phyloP scores from a whole-genome alignment of 768 basidiomycete genomes.

The Neoboletus magnificus region DNA sequence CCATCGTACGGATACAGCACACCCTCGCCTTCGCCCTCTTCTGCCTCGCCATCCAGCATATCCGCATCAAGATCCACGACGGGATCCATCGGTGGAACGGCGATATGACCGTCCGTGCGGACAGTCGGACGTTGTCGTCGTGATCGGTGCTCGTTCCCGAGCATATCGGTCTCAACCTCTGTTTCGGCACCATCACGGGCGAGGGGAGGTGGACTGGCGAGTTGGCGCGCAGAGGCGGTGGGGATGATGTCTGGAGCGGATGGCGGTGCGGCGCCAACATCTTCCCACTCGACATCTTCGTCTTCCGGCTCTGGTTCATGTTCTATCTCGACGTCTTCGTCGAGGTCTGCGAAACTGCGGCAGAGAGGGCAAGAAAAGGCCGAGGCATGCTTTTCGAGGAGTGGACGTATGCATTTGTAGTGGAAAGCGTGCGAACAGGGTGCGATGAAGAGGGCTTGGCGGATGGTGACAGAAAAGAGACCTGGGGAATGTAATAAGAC shows the following conservation, averaged over 20 bases:
- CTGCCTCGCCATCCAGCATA: conserved; percentile 26
- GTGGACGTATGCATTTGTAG: conserved; percentile 94
- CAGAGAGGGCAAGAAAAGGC: conserved; percentile 96
- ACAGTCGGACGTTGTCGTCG: conserved; percentile 23
- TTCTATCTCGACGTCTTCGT: conserved; percentile 89
- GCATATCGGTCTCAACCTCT: conserved; percentile 29
- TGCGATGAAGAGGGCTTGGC: conserved; percentile 95
- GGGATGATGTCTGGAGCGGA: neutral
- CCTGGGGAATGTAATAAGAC: conserved; percentile 32
- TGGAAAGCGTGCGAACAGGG: conserved; percentile 96
- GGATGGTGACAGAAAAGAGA: conserved; percentile 86
- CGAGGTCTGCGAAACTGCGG: conserved; percentile 90
- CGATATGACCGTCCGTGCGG: conserved; percentile 28
- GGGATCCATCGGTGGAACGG: conserved; percentile 2
- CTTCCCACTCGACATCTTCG: conserved; percentile 26
- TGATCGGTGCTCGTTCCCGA: conserved; percentile 9
- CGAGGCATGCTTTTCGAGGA: conserved; percentile 85
- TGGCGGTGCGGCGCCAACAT: neutral
- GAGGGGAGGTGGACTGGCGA: conserved; percentile 22
- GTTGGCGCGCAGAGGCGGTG: conserved; percentile 8
- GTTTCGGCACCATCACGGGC: conserved; percentile 33
- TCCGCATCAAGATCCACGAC: conserved; percentile 23
- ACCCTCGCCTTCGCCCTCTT: neutral
- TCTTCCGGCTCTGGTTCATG: conserved; percentile 32
- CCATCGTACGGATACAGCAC: conserved; percentile 4